Conservation (phyloP, 805 yeast genomes). For the Nakazawaea peltata region DNA sequence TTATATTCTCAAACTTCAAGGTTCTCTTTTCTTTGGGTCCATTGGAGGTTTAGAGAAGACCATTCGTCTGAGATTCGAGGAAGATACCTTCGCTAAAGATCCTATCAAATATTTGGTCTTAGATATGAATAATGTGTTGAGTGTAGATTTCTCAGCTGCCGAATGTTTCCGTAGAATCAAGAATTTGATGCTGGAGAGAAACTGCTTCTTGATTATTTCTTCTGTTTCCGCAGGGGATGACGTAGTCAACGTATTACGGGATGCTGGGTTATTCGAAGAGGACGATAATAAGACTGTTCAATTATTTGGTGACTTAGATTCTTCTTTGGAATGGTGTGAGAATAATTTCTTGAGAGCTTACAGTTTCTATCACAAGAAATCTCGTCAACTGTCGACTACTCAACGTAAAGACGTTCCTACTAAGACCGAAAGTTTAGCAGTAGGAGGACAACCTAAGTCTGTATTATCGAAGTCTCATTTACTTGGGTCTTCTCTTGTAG, state of each 20-base stretch:
- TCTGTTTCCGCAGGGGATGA: conserved; percentile 64
- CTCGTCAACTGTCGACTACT: neutral
- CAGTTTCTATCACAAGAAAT: conserved; percentile 28
- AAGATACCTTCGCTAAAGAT: conserved; percentile 34
- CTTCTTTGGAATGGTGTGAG: conserved; percentile 96
- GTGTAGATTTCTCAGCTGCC: conserved; percentile 91
- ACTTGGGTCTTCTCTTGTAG: conserved; percentile 18
- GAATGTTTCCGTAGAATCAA: conserved; percentile 88
- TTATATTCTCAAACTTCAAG: conserved; percentile 78
- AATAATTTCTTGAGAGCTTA: conserved; percentile 72
- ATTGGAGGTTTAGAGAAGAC: conserved; percentile 83
- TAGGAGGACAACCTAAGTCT: conserved; percentile 1
- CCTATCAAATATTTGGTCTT: conserved; percentile 77
- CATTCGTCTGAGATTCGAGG: conserved; percentile 59
- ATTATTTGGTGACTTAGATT: conserved; percentile 71
- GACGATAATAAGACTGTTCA: conserved; percentile 38
- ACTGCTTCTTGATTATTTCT: conserved; percentile 67
- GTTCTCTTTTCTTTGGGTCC: conserved; percentile 90
- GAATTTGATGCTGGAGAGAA: conserved; percentile 62
- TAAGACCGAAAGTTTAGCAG: neutral
- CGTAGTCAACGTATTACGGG: conserved; percentile 64
- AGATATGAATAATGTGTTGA: conserved; percentile 75
- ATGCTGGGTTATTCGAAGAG: conserved; percentile 73
- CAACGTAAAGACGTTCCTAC: conserved; percentile 2
- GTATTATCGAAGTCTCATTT: conserved; percentile 1